These are phyloP conservation scores for Fusarium sp. DNA, from an alignment of 2,329 filamentous ascomycete species.

Conservation along the genomic window DNA sequence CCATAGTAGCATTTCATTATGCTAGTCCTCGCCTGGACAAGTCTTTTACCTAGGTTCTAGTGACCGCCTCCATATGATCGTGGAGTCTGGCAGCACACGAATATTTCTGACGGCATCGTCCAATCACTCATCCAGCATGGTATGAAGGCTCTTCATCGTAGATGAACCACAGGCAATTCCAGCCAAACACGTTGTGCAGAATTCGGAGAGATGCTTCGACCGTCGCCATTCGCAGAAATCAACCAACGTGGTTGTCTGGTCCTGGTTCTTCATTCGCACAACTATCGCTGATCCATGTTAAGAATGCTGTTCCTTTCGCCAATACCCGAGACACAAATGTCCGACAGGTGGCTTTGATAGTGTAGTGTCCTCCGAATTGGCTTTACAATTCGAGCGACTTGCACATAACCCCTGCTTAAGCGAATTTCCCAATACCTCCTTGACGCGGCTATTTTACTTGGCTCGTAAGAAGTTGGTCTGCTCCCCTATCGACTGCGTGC, in stretches of 20 bases:
- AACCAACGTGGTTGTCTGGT: slow-evolving; percentile 6
- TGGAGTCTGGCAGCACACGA: neutral
- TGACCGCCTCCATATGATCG: slow-evolving; percentile 11
- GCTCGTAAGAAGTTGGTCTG: slow-evolving; percentile 24
- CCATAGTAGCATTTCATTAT: slow-evolving; percentile 8
- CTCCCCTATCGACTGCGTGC: neutral
- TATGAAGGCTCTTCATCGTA: neutral
- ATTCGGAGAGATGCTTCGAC: neutral
- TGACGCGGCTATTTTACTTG: slow-evolving; percentile 25
- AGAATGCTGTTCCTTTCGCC: slow-evolving; percentile 31
- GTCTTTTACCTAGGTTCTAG: slow-evolving; percentile 7
- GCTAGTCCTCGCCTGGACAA: slow-evolving; percentile 2
- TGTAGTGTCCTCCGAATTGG: slow-evolving; percentile 13
- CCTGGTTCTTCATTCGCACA: slow-evolving; percentile 25
- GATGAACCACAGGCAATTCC: neutral
- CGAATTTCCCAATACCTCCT: slow-evolving; percentile 16
- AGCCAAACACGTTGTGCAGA: neutral
- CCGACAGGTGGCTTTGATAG: slow-evolving; percentile 29
- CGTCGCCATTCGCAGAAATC: neutral
- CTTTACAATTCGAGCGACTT: slow-evolving; percentile 23
- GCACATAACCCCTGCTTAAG: slow-evolving; percentile 28
- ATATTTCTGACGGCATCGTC: neutral
- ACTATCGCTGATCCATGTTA: slow-evolving; percentile 20
- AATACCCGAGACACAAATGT: slow-evolving; percentile 36
- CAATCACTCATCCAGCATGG: neutral